Percentiles rank a stretch among this genome's conserved stretches.
Evolutionary conservation across 2,329 filamentous ascomycete genomes (phyloP).

Genomic region (Penicillium aurantiogriseum): DNA sequence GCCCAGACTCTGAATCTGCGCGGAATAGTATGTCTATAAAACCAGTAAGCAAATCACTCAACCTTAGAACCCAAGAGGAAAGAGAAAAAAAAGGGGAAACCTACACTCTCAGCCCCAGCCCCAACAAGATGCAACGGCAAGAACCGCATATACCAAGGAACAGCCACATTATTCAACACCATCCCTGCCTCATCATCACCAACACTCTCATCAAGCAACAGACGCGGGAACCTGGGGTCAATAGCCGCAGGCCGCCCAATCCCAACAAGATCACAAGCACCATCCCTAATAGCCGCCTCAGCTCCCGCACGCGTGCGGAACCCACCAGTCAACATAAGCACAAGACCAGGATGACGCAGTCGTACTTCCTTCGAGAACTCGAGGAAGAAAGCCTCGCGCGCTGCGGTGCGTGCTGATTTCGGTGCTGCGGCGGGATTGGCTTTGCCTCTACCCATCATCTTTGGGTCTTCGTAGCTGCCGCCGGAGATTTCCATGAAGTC

Average conservation of each 20-base stretch:
- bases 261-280: conserved; percentile 52
- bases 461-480: conserved; percentile 57
- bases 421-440: conserved; percentile 22
- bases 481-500: conserved; percentile 70
- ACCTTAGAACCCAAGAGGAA: too few species aligned
- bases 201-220: conserved; percentile 32
- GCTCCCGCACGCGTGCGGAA: conserved; percentile 57
- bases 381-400: conserved; percentile 67
- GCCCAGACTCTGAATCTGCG: conserved; percentile 20
- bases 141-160: conserved; percentile 24
- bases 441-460: conserved; percentile 36
- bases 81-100: conserved; percentile 10
- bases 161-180: conserved; percentile 24
- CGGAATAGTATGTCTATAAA: conserved; percentile 19
- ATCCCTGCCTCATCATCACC: conserved; percentile 26
- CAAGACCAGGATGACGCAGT: conserved; percentile 43
- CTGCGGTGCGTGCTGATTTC: conserved; percentile 47
- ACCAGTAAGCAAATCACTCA: conserved; percentile 8
- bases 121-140: conserved; percentile 29
- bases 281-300: conserved; percentile 47
- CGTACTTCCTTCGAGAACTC: conserved; percentile 60
- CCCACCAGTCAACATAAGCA: conserved; percentile 62
- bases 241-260: conserved; percentile 49
- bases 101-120: conserved; percentile 33
- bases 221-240: conserved; percentile 43